Conservation (phyloP, 495 filamentous ascomycete genomes). For the Parathielavia appendiculata region DNA sequence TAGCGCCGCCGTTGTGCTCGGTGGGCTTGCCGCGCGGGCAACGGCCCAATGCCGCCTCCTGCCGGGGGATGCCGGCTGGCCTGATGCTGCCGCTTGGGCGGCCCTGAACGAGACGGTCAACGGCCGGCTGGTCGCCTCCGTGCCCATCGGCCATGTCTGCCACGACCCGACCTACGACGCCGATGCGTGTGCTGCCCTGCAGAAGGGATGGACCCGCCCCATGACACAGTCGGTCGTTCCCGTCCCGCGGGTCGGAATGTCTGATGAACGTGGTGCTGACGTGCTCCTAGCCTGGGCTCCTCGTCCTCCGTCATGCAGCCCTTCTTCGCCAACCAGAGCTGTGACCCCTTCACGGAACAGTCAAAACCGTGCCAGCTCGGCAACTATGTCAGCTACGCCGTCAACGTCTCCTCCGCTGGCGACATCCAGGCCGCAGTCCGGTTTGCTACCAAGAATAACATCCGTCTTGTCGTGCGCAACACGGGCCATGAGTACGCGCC, state of each 20-base stretch:
- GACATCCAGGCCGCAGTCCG: conserved; percentile 38
- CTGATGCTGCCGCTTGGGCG: conserved; percentile 28
- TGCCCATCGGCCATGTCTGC: conserved; percentile 44
- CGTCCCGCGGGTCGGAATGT: background rate
- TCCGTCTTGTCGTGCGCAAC: conserved; percentile 41
- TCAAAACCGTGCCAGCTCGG: conserved; percentile 42
- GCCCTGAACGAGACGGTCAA: conserved; percentile 37
- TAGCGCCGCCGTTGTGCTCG: background rate
- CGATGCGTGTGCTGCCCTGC: conserved; percentile 13
- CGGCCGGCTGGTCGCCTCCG: conserved; percentile 41
- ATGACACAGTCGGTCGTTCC: conserved; percentile 2
- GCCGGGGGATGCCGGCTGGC: conserved; percentile 3
- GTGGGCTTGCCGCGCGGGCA: background rate
- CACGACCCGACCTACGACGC: conserved; percentile 30
- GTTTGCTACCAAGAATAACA: conserved; percentile 39
- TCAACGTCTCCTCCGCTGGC: conserved; percentile 35
- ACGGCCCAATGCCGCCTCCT: background rate
- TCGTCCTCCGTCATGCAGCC: conserved; percentile 7
- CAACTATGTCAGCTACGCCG: conserved; percentile 48
- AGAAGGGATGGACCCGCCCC: background rate
- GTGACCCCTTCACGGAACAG: background rate
- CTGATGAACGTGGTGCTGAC: background rate
- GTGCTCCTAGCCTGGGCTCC: background rate
- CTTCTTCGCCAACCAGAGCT: conserved; percentile 11
- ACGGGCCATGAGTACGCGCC: conserved; percentile 36